A percentile compares a stretch with the other conserved stretches of the same genome.
Evolutionary conservation across 192 early-diverging fungal species (phyloP).

Genomic region (Geranomyces variabilis): DNA sequence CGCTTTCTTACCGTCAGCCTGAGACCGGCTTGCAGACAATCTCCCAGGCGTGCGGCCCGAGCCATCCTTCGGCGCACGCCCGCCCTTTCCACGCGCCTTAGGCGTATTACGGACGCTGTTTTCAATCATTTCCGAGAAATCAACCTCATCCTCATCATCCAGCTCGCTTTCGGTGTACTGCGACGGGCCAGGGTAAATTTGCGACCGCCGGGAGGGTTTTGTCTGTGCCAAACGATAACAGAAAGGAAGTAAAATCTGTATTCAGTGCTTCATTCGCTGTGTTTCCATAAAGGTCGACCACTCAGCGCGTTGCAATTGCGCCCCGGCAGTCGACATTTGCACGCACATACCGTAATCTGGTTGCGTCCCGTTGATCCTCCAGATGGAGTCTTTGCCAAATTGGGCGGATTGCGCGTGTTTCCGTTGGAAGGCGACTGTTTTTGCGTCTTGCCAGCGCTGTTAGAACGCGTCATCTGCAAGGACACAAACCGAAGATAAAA

Average conservation of each 20-base stretch:
- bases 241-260: no score
- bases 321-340: background rate
- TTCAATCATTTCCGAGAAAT: slow-evolving; percentile 36
- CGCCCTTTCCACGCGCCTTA: background rate
- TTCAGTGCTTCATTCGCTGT: no score
- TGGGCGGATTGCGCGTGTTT: background rate
- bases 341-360: no score
- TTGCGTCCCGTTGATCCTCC: slow-evolving; percentile 4
- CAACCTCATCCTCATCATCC: slow-evolving; percentile 35
- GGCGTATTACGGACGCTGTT: background rate
- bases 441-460: background rate
- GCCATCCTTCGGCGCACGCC: background rate
- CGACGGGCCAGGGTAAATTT: background rate
- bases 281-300: no score
- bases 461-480: background rate
- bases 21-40: background rate
- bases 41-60: slow-evolving; percentile 1
- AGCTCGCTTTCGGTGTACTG: slow-evolving; percentile 27
- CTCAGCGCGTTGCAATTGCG: no score
- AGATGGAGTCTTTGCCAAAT: background rate
- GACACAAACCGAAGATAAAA: background rate
- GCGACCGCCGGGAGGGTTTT: background rate
- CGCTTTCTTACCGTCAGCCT: background rate
- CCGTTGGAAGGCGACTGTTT: background rate
- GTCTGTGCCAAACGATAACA: background rate